Evolutionary conservation across 352 stramenopile species (phyloP).

Genomic region (Pythium chondricola): DNA sequence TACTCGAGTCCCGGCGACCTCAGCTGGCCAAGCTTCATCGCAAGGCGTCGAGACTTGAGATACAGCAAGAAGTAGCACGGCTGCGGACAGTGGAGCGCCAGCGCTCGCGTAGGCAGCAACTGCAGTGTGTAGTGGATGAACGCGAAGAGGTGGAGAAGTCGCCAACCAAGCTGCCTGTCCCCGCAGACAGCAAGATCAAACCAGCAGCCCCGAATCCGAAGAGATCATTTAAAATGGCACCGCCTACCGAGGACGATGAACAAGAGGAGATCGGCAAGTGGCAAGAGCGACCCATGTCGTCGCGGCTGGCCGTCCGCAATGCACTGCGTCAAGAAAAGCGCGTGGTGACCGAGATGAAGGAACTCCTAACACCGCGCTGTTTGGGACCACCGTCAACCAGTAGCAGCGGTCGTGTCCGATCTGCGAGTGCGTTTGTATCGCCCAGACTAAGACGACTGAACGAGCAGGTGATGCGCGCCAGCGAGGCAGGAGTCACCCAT

Average conservation of each 20-base stretch:
- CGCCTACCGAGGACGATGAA: not conserved
- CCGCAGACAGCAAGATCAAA: too few relatives aligned
- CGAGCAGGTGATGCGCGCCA: conserved; percentile 24
- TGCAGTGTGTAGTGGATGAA: not conserved
- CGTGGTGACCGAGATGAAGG: conserved; percentile 23
- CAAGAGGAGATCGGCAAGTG: conserved; percentile 12
- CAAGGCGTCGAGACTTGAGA: conserved; percentile 24
- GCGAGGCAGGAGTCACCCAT: conserved; percentile 14
- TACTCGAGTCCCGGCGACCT: conserved; percentile 43
- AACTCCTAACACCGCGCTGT: conserved; percentile 12
- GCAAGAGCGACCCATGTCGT: conserved; percentile 41
- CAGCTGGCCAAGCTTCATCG: conserved; percentile 40
- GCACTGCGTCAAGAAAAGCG: conserved; percentile 39
- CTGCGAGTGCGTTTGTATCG: conserved; percentile 23
- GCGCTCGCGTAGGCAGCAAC: conserved; percentile 4
- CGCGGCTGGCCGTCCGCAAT: conserved; percentile 42
- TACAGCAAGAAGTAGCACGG: conserved; percentile 21
- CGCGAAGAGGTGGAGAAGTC: not conserved
- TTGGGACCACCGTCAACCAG: not conserved
- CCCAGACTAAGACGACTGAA: conserved; percentile 36
- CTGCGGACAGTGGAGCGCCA: conserved; percentile 13
- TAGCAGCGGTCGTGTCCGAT: not conserved
- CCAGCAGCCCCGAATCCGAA: not conserved
- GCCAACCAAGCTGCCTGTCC: too few relatives aligned
- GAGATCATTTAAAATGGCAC: not conserved